Conservation (phyloP, 2,329 filamentous ascomycete species). For the Didymella segeticola region DNA sequence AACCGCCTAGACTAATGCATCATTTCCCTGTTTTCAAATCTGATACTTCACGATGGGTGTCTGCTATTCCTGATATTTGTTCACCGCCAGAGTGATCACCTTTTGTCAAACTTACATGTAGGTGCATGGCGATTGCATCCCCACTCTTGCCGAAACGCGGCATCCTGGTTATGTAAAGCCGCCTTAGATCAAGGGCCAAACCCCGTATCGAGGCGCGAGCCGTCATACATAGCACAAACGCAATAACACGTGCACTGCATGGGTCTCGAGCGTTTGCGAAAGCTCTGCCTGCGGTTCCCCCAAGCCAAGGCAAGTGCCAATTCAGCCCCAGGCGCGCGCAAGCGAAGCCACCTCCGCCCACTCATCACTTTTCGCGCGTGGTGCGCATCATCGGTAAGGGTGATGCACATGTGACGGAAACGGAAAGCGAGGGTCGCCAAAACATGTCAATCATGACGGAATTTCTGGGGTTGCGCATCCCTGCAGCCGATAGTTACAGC, state of each 20-base stretch:
- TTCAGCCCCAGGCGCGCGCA: not conserved
- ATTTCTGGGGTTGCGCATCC: not conserved
- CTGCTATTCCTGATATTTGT: not conserved
- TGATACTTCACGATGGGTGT: not conserved
- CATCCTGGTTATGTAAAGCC: not conserved
- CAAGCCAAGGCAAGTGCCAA: not conserved
- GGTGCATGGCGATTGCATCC: not conserved
- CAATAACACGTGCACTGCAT: not conserved
- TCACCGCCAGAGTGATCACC: conserved; percentile 5
- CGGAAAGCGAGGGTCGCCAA: not conserved
- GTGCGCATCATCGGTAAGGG: not conserved
- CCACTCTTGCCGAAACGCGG: conserved; percentile 1
- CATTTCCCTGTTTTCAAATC: too few species aligned
- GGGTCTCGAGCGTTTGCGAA: not conserved
- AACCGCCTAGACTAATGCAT: not conserved
- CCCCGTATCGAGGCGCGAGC: conserved; percentile 8
- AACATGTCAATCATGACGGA: not conserved
- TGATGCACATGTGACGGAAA: not conserved
- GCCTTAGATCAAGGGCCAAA: not conserved
- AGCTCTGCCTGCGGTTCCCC: not conserved
- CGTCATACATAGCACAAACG: not conserved
- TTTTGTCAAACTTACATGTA: not conserved
- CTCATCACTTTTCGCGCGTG: not conserved
- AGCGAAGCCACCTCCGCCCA: not conserved
- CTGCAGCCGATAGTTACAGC: not conserved